These are phyloP conservation scores for Globisporangium lucens DNA, from an alignment of 352 stramenopile genomes.

Conservation along the genomic window DNA sequence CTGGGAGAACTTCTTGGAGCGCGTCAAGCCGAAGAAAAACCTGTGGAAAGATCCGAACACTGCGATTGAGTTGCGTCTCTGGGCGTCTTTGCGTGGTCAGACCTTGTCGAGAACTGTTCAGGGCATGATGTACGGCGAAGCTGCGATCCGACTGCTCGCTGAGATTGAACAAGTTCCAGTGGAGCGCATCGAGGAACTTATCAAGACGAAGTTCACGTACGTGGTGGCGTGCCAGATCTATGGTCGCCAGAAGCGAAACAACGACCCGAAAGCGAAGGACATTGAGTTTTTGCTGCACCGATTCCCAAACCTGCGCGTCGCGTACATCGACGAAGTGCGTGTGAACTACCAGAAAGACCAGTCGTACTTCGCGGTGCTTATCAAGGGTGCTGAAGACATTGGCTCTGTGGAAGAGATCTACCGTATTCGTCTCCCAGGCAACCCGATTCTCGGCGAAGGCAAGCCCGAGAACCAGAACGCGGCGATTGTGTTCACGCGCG, in stretches of 20 bases:
- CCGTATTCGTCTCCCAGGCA: conserved; percentile 96
- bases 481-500: conserved; percentile 97
- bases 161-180: conserved; percentile 92
- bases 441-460: conserved; percentile 98
- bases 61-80: conserved; percentile 92
- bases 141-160: conserved; percentile 95
- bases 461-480: conserved; percentile 99
- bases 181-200: conserved; percentile 93
- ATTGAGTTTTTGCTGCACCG: conserved; percentile 98
- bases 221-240: conserved; percentile 99
- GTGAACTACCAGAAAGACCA: conserved; percentile 94
- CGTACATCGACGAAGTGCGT: conserved; percentile 98
- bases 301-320: conserved; percentile 96
- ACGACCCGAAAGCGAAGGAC: conserved; percentile 97
- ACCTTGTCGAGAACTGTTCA: conserved; percentile 97
- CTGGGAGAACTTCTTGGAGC: conserved; percentile 98
- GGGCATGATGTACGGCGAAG: conserved; percentile 99
- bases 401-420: conserved; percentile 92
- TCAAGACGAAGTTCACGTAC: conserved; percentile 99
- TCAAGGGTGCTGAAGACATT: conserved; percentile 89
- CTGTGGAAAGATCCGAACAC: conserved; percentile 86
- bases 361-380: conserved; percentile 97
- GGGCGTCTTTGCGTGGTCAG: conserved; percentile 97
- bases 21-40: conserved; percentile 93
- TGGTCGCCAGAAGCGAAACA: conserved; percentile 97